Percentiles rank a stretch among this genome's conserved stretches.
Conservation (phyloP, 1,139 yeast genomes). For the Diutina catenulata region DNA sequence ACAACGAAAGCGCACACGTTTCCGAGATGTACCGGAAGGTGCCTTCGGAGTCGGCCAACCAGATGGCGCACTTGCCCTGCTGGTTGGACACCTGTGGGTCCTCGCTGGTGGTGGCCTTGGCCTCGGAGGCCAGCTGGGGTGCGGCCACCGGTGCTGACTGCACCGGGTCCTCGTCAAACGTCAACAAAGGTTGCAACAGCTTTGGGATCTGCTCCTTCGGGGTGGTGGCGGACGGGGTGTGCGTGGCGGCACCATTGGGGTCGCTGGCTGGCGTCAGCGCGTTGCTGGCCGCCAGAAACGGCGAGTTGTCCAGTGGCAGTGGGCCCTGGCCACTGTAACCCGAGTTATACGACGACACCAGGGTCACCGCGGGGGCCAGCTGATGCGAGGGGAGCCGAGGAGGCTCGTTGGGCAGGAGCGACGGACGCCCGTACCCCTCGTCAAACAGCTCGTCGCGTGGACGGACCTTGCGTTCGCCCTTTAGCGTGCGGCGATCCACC, state of each 20-base stretch:
- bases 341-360: neutral
- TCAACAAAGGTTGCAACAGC: conserved; percentile 1
- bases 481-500: conserved; percentile 1
- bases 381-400: neutral
- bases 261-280: too few relatives aligned
- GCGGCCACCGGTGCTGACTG: too few relatives aligned
- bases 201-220: neutral
- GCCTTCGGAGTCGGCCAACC: conserved; percentile 4
- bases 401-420: neutral
- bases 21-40: conserved; percentile 4
- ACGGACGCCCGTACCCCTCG: neutral
- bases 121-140: too few relatives aligned
- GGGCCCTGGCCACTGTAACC: too few relatives aligned
- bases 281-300: too few relatives aligned
- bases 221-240: too few relatives aligned
- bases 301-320: too few relatives aligned
- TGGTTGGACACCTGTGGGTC: neutral
- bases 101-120: neutral
- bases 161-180: conserved; percentile 1
- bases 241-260: too few relatives aligned
- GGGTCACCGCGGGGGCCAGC: neutral
- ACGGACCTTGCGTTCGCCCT: conserved; percentile 1
- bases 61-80: conserved; percentile 4
- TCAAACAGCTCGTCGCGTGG: neutral
- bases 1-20: neutral